Conservation (phyloP, 2,329 filamentous ascomycete genomes). For the Colletotrichum euphorbiae region DNA sequence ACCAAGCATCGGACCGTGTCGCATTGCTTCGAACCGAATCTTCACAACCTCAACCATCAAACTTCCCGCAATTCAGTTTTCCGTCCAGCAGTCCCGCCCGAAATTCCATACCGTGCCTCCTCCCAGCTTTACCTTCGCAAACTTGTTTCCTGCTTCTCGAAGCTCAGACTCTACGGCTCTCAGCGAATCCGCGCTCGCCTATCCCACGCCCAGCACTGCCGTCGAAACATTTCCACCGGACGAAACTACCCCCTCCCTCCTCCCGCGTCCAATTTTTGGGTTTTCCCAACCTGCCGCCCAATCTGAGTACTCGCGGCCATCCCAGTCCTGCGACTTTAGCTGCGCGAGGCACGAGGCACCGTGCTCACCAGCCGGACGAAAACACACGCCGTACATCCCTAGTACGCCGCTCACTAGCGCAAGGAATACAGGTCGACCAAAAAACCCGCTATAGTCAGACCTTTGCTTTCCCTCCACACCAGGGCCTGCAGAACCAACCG, state of each 20-base stretch:
- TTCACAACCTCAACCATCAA: constrained; percentile 9
- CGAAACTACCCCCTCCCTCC: constrained; percentile 24
- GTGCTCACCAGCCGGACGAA: constrained; percentile 34
- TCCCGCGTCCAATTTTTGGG: constrained; percentile 26
- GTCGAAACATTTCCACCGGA: constrained; percentile 38
- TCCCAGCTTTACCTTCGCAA: neutral
- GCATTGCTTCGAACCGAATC: constrained; percentile 11
- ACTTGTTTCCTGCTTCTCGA: constrained; percentile 20
- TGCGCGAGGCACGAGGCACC: constrained; percentile 37
- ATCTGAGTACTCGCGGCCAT: constrained; percentile 29
- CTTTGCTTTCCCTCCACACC: constrained; percentile 38
- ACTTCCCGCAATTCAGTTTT: constrained; percentile 14
- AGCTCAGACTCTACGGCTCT: constrained; percentile 26
- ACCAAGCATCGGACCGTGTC: constrained; percentile 27
- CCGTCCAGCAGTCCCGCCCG: constrained; percentile 16
- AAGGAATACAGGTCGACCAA: constrained; percentile 38
- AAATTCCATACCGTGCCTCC: constrained; percentile 10
- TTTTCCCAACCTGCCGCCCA: constrained; percentile 34
- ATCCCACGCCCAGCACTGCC: constrained; percentile 12
- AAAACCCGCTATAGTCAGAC: constrained; percentile 29
- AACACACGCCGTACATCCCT: constrained; percentile 9
- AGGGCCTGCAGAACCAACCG: constrained; percentile 17
- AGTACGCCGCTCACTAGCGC: constrained; percentile 29
- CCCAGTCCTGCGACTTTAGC: constrained; percentile 39
- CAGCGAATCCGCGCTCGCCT: constrained; percentile 36